Percentiles rank a stretch among this genome's conserved stretches.
Evolutionary conservation across 2,329 filamentous ascomycete genomes (phyloP).

Genomic region (Geosmithia flava): DNA sequence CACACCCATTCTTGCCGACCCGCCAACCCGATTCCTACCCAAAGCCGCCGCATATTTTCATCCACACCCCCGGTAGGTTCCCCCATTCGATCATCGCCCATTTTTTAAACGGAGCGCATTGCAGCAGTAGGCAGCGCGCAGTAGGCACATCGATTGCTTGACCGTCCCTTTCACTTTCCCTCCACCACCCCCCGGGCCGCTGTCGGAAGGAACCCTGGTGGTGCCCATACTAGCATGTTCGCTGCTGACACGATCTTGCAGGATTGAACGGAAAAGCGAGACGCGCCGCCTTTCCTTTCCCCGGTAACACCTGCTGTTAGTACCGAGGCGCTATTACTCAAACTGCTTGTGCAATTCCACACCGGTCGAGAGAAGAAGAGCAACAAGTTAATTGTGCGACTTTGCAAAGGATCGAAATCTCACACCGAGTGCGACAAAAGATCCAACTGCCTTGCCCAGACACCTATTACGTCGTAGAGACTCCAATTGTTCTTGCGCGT

Average conservation of each 20-base stretch:
- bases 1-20: conserved; percentile 4
- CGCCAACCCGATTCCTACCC: conserved; percentile 1
- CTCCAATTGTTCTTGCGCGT: too few relatives aligned
- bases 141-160: background rate
- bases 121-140: background rate
- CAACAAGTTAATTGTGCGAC: background rate
- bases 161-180: too few relatives aligned
- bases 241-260: conserved; percentile 4
- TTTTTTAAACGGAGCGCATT: background rate
- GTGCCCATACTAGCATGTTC: background rate
- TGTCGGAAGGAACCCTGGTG: background rate
- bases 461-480: too few relatives aligned
- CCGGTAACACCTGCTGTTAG: too few relatives aligned
- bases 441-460: too few relatives aligned
- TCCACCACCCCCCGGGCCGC: too few relatives aligned
- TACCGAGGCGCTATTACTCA: background rate
- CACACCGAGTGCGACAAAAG: too few relatives aligned
- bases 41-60: background rate
- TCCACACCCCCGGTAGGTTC: background rate
- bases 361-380: too few relatives aligned
- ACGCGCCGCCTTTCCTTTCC: background rate
- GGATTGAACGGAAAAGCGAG: background rate
- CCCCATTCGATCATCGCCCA: background rate
- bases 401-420: too few relatives aligned
- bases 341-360: too few relatives aligned